Evolutionary conservation across 805 yeast species (phyloP), one percentile per base, ranked within the genome.

Genomic region (Kurtzmaniella fragi): DNA sequence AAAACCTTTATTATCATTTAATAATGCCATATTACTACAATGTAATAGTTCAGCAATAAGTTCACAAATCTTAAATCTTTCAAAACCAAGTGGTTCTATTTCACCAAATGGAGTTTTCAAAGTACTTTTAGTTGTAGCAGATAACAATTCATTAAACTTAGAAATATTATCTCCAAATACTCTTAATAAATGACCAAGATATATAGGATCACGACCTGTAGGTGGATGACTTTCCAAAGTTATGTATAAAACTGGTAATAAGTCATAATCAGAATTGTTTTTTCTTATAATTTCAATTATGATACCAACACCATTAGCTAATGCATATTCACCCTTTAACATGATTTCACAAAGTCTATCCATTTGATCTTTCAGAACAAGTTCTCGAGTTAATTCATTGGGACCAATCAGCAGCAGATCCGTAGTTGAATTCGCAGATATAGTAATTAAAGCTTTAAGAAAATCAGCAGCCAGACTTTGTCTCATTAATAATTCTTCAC

Each of bases 221-320:
- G 75, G 75, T 7, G 73, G 73, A 42, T 69, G 73, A 40, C 68
- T 59, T 39, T 67, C 73, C 32, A 69, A 55, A 1, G 72, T 67
- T 38, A 67, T 67, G 49, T 69, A 67, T 36, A 69, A 56, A 31
- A 69, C 69, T 2, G 73, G 73, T 35, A 69, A 58, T 39, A 67
- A 60, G 46, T 69, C 75, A 44, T 69, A 69, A 46, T 69, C 75
- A 14, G 71, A 65, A 44, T 69, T 69, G 45, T 69, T 69, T 40
- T 69, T 69, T 15, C 75, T 50, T 41, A 69, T 69, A 35, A 69
- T 67, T 41, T 69, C 75, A 39, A 69, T 69, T 34, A 69, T 60
- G 37, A 69, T 69, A 3, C 75, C 75, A n/a, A 69, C 75, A 7
- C 73, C 73, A 40, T 67, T 69, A n/a, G 71, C 69, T 44, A 69